Conservation (phyloP, 495 filamentous ascomycete genomes). For the Antarctomyces pellizariae region DNA sequence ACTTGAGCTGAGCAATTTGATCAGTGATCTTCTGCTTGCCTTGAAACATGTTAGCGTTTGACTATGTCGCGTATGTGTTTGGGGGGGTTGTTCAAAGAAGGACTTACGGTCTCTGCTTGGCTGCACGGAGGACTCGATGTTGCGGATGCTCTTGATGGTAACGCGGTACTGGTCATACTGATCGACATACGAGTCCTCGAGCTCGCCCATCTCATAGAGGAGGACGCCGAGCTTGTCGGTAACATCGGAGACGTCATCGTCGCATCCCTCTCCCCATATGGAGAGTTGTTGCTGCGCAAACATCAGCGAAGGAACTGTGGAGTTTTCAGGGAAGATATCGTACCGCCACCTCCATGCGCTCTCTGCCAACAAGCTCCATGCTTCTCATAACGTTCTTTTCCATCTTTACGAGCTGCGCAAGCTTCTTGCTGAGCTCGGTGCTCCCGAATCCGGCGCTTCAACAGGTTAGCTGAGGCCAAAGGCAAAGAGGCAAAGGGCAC, state of each 20-base stretch:
- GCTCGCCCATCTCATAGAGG: slow-evolving; percentile 94
- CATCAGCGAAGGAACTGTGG: slow-evolving; percentile 11
- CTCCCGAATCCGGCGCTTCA: slow-evolving; percentile 50
- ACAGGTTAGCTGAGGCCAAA: neutral
- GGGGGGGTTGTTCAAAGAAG: neutral
- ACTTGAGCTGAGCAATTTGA: slow-evolving; percentile 95
- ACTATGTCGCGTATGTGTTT: slow-evolving; percentile 1
- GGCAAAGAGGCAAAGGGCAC: no score
- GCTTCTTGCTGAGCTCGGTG: slow-evolving; percentile 90
- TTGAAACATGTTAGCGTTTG: slow-evolving; percentile 11
- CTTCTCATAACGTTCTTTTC: slow-evolving; percentile 99
- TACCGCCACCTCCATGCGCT: slow-evolving; percentile 96
- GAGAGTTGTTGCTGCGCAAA: slow-evolving; percentile 79
- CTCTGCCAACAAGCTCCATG: slow-evolving; percentile 80
- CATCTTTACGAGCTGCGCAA: slow-evolving; percentile 97
- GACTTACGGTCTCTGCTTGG: slow-evolving; percentile 83
- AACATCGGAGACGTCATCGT: slow-evolving; percentile 95
- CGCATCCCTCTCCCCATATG: slow-evolving; percentile 87
- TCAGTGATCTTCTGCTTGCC: slow-evolving; percentile 99
- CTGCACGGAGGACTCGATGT: slow-evolving; percentile 95
- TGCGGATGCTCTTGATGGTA: slow-evolving; percentile 96
- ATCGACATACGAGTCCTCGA: slow-evolving; percentile 95
- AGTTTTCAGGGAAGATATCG: slow-evolving; percentile 12
- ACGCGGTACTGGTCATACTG: slow-evolving; percentile 98
- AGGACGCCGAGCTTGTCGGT: slow-evolving; percentile 96